Base-by-base conservation (phyloP, 805 yeast genomes). In the Candida hungchunana region DNA sequence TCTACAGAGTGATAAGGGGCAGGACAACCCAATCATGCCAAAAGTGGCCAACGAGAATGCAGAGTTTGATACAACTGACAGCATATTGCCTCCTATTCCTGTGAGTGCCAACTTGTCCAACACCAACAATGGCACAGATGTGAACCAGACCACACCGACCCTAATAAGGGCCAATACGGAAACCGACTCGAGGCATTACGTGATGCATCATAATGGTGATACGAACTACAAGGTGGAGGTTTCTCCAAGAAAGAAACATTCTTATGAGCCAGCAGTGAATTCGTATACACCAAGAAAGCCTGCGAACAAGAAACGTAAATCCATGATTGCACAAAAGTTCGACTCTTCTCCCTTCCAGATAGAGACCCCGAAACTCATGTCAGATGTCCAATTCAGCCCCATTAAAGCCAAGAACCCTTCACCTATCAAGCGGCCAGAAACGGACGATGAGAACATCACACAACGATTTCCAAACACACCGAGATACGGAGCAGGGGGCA, bases 401-500 rank as follows among this genome's bases (percentile, higher is more conserved):
- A 26, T 36, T 6, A 48, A 37, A 34, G 28, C 30, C 13, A 32
- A 22, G 7, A 16, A 14, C 11, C 16, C 18, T 4, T 35, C 48
- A 3, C 54, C 53, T 6, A 16, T 44, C 31, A 35, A 26, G 28
- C 16, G 19, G 25, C 21, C 11, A 4, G 29, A 20, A 22, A 17
- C n/a, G 16, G 21, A 25, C 9, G 40, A 44, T 4, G 51, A 42
- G 13, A 34, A 40, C 17, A 37, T 40, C 8, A 48, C 56, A 7
- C 67, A 63, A 29, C 39, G 75, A 36, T 71, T 71, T 41, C 77
- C 77, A 3, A 55, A 60, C 29, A 70, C 75, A 0, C 74, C 76
- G 2, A 63, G 63, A 27, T 69, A 65, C 39, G 66, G 67, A 0
- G 67, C 62, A 0, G 64, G 64, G 13, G 69, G 67, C 0, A 47